Evolutionary conservation across 2,329 filamentous ascomycete genomes (phyloP).

Genomic region (Aspergillus niger): DNA sequence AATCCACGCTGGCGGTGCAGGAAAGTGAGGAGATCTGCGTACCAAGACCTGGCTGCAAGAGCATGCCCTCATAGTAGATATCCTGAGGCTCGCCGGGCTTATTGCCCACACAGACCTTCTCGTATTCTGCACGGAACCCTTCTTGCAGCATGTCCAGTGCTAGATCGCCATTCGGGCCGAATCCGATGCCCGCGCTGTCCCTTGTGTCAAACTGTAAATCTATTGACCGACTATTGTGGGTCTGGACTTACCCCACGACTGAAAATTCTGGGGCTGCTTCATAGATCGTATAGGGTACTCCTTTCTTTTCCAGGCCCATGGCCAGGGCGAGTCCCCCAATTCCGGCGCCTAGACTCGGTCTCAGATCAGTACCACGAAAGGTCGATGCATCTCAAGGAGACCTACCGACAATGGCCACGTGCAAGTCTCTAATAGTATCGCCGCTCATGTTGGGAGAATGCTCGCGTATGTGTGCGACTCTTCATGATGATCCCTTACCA

Average conservation of each 20-base stretch:
- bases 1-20: neutral
- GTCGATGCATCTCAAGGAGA: neutral
- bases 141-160: conserved; percentile 13
- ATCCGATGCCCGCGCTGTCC: conserved; percentile 15
- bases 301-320: conserved; percentile 16
- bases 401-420: neutral
- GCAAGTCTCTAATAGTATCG: neutral
- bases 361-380: too few relatives aligned
- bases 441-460: neutral
- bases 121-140: conserved; percentile 12
- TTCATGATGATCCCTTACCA: too few relatives aligned
- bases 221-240: too few relatives aligned
- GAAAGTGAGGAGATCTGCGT: neutral
- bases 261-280: conserved; percentile 19
- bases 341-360: neutral
- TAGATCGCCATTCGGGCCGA: conserved; percentile 14
- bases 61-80: conserved; percentile 16
- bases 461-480: too few relatives aligned
- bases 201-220: too few relatives aligned
- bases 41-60: conserved; percentile 10
- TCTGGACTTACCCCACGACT: conserved; percentile 13
- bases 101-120: conserved; percentile 15
- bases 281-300: conserved; percentile 17
- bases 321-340: conserved; percentile 14
- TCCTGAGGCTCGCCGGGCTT: conserved; percentile 7